Evolutionary conservation across 345 rosid genomes (phyloP), one percentile per base, ranked within the genome.

Genomic region (Mercurialis annua): DNA sequence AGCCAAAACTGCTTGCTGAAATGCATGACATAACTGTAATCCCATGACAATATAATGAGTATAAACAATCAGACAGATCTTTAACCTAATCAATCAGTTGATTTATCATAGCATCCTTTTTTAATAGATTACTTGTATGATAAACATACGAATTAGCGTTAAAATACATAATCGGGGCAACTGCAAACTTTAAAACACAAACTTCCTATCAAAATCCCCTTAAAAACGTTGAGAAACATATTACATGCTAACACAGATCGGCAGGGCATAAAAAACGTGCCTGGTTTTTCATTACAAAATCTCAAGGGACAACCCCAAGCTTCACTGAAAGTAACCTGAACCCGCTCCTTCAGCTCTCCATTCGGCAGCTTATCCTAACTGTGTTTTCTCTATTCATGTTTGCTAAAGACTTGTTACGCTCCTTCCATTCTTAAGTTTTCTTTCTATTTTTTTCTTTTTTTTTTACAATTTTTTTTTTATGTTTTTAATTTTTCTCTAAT

Each of bases 221-320:
- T 60, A 1, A 64, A 65, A 38, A 58, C 27, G 29, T 57, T 56
- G 30, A 21, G 1, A 78, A 70, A 71, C 65, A 68, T 46, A 68
- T 47, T 59, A 73, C 51, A 65, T 57, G 65, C 80, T 65, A 70
- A 42, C 57, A 62, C 34, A 48, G 33, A 73, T 71, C 66, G 69
- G 69, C 81, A 75, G 84, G 82, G 57, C 82, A 73, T 48, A 66
- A 73, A 76, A 56, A 81, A 73, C 55, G 60, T 48, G 81, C 75
- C 81, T 67, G 78, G 59, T 69, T 65, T 67, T 63, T 47, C 44
- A 4, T 12, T 20, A 73, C 77, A 78, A 44, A 40, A 63, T 20
- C 61, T 44, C 24, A 48, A 47, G 64, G 14, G 47, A 44, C 21
- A 42, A 57, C n/a, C 62, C n/a, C 62, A 61, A 30, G 44, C 29